Evolutionary conservation across 768 basidiomycete species (phyloP).

Genomic region (Cystobasidiopsis lactophilus): DNA sequence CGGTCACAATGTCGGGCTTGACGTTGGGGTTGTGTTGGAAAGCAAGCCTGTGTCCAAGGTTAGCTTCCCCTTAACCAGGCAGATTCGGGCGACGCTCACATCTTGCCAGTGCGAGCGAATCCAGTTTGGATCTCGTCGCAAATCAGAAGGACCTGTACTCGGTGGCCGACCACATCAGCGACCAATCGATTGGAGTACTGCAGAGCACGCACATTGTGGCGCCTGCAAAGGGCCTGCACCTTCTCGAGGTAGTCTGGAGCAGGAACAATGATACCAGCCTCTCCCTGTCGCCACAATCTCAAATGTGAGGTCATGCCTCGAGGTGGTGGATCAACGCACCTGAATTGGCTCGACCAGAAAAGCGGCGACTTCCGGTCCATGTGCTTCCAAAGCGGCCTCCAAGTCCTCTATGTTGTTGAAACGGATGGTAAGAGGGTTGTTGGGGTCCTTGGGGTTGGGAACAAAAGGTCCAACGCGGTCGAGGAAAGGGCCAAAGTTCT

Average conservation of each 20-base stretch:
- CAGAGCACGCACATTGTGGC: slow-evolving; percentile 44
- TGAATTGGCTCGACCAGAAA: slow-evolving; percentile 96
- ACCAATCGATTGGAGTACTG: too few relatives aligned
- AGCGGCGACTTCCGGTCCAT: slow-evolving; percentile 67
- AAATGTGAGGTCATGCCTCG: background rate
- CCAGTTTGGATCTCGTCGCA: slow-evolving; percentile 98
- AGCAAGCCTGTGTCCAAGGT: slow-evolving; percentile 47
- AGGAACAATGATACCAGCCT: slow-evolving; percentile 58
- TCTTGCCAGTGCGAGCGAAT: slow-evolving; percentile 74
- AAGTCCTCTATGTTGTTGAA: slow-evolving; percentile 67
- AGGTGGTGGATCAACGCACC: slow-evolving; percentile 59
- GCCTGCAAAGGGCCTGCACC: slow-evolving; percentile 63
- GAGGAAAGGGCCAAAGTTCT: slow-evolving; percentile 79
- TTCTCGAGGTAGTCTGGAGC: slow-evolving; percentile 60
- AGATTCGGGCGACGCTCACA: slow-evolving; percentile 27
- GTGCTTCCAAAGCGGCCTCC: slow-evolving; percentile 50
- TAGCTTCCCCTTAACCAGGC: too few relatives aligned
- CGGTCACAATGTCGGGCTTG: slow-evolving; percentile 71
- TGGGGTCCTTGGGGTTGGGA: slow-evolving; percentile 20
- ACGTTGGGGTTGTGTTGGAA: slow-evolving; percentile 58
- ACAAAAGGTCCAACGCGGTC: slow-evolving; percentile 61
- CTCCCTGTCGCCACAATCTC: background rate
- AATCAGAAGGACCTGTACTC: slow-evolving; percentile 45
- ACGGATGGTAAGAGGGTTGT: slow-evolving; percentile 35
- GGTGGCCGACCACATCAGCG: too few relatives aligned